Evolutionary conservation across 2,329 filamentous ascomycete species (phyloP).

Genomic region (Plectosphaerella sp.): DNA sequence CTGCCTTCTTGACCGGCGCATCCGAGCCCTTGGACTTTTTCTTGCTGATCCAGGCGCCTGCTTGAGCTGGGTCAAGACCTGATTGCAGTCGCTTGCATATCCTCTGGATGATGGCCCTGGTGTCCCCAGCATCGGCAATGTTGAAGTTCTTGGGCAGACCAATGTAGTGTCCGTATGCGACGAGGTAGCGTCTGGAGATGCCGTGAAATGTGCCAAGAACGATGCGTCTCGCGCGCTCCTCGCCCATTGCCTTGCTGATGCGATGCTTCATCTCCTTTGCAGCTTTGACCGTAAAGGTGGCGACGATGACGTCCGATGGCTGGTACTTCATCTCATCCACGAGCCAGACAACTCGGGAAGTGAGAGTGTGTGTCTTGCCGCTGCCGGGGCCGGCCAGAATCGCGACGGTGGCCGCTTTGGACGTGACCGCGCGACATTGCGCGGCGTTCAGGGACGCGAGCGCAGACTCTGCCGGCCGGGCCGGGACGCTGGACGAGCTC

Average conservation of each 20-base stretch:
- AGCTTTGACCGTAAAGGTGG: slow-evolving; percentile 96
- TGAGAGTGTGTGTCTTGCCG: slow-evolving; percentile 94
- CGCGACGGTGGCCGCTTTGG: slow-evolving; percentile 50
- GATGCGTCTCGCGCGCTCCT: slow-evolving; percentile 64
- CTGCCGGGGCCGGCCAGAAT: slow-evolving; percentile 66
- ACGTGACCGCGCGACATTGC: slow-evolving; percentile 52
- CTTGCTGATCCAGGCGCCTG: slow-evolving; percentile 73
- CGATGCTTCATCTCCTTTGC: slow-evolving; percentile 89
- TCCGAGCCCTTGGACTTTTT: slow-evolving; percentile 54
- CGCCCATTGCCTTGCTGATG: slow-evolving; percentile 75
- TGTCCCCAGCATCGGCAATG: slow-evolving; percentile 84
- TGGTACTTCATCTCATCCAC: slow-evolving; percentile 66
- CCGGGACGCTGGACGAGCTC: slow-evolving; percentile 9
- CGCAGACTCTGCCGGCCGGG: slow-evolving; percentile 22
- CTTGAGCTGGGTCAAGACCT: slow-evolving; percentile 63
- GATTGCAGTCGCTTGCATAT: slow-evolving; percentile 73
- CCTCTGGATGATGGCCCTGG: slow-evolving; percentile 71
- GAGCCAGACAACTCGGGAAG: slow-evolving; percentile 86
- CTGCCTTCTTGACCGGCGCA: slow-evolving; percentile 15
- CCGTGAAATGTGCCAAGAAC: slow-evolving; percentile 94
- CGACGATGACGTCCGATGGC: slow-evolving; percentile 87
- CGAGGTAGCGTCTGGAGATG: slow-evolving; percentile 79
- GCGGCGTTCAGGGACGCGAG: slow-evolving; percentile 49
- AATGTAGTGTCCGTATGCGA: slow-evolving; percentile 78
- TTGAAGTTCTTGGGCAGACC: slow-evolving; percentile 79